phyloP scores from a whole-genome alignment of 345 rosid species.

The Salix caprea region DNA sequence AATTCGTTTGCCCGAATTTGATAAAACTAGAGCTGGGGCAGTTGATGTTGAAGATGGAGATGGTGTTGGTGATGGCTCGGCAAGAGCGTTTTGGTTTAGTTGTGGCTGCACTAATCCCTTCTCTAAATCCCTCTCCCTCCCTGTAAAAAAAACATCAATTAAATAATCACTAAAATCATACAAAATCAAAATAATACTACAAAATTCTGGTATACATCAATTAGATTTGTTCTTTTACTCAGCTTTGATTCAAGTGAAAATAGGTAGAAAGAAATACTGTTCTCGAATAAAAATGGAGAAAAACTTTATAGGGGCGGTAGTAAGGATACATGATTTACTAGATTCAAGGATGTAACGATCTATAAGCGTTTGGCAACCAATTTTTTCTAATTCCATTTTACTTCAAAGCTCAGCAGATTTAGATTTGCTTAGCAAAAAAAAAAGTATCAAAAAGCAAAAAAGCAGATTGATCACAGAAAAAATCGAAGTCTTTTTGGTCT shows the following conservation, averaged over 20 bases:
- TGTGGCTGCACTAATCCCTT: conserved; percentile 41
- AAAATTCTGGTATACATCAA: not conserved
- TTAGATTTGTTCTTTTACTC: not conserved
- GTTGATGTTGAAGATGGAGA: conserved; percentile 73
- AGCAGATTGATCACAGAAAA: not conserved
- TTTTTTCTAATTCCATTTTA: not conserved
- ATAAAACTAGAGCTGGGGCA: conserved; percentile 76
- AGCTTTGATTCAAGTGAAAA: not conserved
- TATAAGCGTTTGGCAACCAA: not conserved
- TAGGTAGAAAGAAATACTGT: not conserved
- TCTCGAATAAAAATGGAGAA: not conserved
- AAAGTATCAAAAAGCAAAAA: not conserved
- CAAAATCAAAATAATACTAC: not conserved
- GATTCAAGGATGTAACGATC: not conserved
- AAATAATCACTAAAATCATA: not conserved
- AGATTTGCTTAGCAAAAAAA: not conserved
- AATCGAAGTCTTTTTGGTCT: not conserved
- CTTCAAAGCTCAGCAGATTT: not conserved
- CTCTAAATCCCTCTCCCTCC: conserved; percentile 66
- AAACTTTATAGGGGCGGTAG: not conserved
- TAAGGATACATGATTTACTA: not conserved
- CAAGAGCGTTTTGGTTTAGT: conserved; percentile 36
- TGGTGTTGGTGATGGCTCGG: conserved; percentile 59
- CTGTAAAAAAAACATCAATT: conserved; percentile 23
- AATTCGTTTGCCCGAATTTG: conserved; percentile 78